These are phyloP conservation scores for Sporormia fimetaria DNA, from an alignment of 495 filamentous ascomycete species.

Conservation along the genomic window DNA sequence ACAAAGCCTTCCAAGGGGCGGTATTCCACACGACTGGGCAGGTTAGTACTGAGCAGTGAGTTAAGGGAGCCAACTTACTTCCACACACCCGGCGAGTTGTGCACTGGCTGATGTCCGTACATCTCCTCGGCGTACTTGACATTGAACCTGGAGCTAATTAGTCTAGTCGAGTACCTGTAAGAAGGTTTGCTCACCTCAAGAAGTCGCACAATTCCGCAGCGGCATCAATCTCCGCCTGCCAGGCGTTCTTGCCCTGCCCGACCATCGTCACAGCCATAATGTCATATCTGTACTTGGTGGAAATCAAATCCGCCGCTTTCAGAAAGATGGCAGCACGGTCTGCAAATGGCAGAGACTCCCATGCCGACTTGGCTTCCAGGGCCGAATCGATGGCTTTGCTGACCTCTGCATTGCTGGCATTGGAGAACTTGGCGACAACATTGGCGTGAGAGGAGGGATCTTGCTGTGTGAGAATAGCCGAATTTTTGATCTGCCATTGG, in stretches of 20 bases:
- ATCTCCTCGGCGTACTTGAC: slow-evolving; percentile 35
- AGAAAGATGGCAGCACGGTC: slow-evolving; percentile 90
- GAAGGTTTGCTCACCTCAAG: no score
- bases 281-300: slow-evolving; percentile 83
- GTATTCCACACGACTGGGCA: slow-evolving; percentile 33
- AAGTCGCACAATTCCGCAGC: slow-evolving; percentile 89
- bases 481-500: slow-evolving; percentile 38
- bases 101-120: slow-evolving; percentile 33
- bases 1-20: slow-evolving; percentile 36
- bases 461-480: slow-evolving; percentile 46
- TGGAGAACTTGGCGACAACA: slow-evolving; percentile 67
- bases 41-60: slow-evolving; percentile 7
- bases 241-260: slow-evolving; percentile 90
- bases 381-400: slow-evolving; percentile 65
- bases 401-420: slow-evolving; percentile 62
- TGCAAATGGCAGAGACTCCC: slow-evolving; percentile 72
- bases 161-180: no score
- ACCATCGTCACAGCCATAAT: slow-evolving; percentile 89
- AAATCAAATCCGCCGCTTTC: slow-evolving; percentile 80
- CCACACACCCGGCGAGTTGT: slow-evolving; percentile 35
- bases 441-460: slow-evolving; percentile 64
- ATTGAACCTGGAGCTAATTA: slow-evolving; percentile 36
- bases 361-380: slow-evolving; percentile 65
- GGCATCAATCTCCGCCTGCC: slow-evolving; percentile 93
- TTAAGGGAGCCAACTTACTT: slow-evolving; percentile 23